A percentile compares a stretch with the other conserved stretches of the same genome.
Conservation (phyloP, 164 flowering plant species). For the Aristolochia californica region DNA sequence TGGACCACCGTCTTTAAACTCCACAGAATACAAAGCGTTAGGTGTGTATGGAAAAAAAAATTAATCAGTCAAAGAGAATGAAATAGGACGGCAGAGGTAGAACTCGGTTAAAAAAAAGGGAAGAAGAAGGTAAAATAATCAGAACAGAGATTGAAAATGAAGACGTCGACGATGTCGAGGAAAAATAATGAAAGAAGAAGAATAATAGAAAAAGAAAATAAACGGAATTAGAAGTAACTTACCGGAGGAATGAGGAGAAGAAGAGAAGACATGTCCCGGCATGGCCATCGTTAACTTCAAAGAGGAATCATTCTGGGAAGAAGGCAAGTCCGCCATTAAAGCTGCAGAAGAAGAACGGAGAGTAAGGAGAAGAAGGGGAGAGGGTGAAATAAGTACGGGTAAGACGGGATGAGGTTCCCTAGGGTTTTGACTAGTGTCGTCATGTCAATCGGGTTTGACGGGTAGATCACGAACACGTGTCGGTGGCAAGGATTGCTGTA, state of each 20-base stretch:
- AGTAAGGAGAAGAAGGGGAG: not conserved
- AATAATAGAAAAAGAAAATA: not conserved
- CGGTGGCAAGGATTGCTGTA: constrained; percentile 9
- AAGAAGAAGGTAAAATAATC: too few species aligned
- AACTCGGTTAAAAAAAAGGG: too few species aligned
- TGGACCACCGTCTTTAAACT: constrained; percentile 8
- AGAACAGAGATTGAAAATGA: too few species aligned
- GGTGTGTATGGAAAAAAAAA: too few species aligned
- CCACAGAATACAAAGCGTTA: not conserved
- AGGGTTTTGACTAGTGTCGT: constrained; percentile 39
- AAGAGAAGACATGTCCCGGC: constrained; percentile 37
- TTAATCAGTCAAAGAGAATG: too few species aligned
- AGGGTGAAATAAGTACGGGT: constrained; percentile 11
- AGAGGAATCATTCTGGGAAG: constrained; percentile 26
- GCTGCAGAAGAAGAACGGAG: not conserved
- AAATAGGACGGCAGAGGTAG: too few species aligned
- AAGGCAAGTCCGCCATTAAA: constrained; percentile 29
- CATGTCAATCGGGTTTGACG: constrained; percentile 28
- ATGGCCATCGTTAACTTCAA: constrained; percentile 61
- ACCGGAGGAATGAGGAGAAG: constrained; percentile 23
- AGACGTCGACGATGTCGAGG: too few species aligned
- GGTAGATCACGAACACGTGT: constrained; percentile 44
- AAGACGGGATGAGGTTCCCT: constrained; percentile 11
- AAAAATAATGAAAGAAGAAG: not conserved
- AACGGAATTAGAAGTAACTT: too few species aligned